Percentiles rank a stretch among this genome's conserved stretches.
phyloP scores from a whole-genome alignment of 805 yeast species.

The Priceomyces fermenticarens region DNA sequence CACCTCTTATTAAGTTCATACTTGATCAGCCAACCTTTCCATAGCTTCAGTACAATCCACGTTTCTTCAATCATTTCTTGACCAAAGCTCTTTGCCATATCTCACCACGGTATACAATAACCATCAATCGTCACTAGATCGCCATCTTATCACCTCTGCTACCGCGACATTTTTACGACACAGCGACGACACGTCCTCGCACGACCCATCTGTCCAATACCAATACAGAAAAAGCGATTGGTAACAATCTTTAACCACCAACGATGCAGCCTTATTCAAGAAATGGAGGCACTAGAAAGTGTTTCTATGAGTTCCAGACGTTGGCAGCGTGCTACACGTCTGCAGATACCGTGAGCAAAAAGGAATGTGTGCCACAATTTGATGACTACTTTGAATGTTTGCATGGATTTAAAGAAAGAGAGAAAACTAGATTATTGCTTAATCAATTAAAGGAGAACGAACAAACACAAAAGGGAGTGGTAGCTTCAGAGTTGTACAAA shows the following conservation, averaged over 20 bases:
- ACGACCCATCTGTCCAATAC: neutral
- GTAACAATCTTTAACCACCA: neutral
- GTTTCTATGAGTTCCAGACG: conserved; percentile 46
- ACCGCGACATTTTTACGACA: too few relatives aligned
- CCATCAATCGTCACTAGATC: too few relatives aligned
- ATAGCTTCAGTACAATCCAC: too few relatives aligned
- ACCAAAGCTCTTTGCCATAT: too few relatives aligned
- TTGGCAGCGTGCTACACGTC: conserved; percentile 43
- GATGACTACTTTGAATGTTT: conserved; percentile 48
- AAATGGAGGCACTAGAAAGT: conserved; percentile 46
- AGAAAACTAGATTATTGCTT: conserved; percentile 42
- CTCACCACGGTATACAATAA: too few relatives aligned
- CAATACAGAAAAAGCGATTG: neutral
- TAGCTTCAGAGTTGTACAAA: conserved; percentile 43
- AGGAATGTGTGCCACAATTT: conserved; percentile 41
- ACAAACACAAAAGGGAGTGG: conserved; percentile 36
- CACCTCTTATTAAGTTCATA: too few relatives aligned
- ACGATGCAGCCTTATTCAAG: conserved; percentile 46
- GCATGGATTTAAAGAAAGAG: conserved; percentile 46
- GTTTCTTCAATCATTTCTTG: too few relatives aligned
- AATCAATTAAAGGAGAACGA: conserved; percentile 46
- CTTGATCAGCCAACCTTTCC: too few relatives aligned
- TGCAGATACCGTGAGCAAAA: conserved; percentile 39
- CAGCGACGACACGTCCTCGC: too few relatives aligned
- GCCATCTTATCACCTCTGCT: too few relatives aligned